Evolutionary conservation across 192 early-diverging fungal species (phyloP).

Genomic region (Linnemannia hyalina): DNA sequence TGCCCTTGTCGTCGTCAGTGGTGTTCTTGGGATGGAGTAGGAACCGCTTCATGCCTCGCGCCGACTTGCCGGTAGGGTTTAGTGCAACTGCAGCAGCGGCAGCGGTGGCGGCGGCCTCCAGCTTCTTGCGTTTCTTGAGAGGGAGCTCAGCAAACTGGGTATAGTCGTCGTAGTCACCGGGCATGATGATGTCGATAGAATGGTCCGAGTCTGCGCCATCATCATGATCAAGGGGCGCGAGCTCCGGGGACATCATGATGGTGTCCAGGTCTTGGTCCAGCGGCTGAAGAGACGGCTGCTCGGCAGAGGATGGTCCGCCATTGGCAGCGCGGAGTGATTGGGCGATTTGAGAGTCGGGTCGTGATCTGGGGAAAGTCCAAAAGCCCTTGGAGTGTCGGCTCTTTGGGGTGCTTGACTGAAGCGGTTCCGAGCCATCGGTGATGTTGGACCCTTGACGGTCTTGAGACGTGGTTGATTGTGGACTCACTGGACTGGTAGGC

Average conservation of each 20-base stretch:
- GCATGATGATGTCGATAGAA: slow-evolving; percentile 48
- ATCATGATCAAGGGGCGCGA: background rate
- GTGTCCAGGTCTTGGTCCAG: slow-evolving; percentile 1
- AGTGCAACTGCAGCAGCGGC: slow-evolving; percentile 16
- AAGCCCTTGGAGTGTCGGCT: slow-evolving; percentile 22
- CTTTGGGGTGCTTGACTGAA: background rate
- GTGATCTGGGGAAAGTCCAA: slow-evolving; percentile 39
- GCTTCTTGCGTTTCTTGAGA: slow-evolving; percentile 47
- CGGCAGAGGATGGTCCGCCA: background rate
- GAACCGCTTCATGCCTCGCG: slow-evolving; percentile 33
- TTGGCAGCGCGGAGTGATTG: background rate
- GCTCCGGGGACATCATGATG: slow-evolving; percentile 19
- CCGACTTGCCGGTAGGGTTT: background rate
- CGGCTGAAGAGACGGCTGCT: background rate
- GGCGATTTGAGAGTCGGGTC: slow-evolving; percentile 7
- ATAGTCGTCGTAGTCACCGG: slow-evolving; percentile 49
- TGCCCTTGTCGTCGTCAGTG: background rate
- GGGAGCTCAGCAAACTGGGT: slow-evolving; percentile 54
- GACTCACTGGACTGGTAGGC: slow-evolving; percentile 1
- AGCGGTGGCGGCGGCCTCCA: slow-evolving; percentile 40
- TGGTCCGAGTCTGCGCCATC: slow-evolving; percentile 33
- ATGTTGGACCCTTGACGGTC: background rate
- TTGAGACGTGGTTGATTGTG: background rate
- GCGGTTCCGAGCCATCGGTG: background rate
- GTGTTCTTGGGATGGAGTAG: slow-evolving; percentile 3